Evolutionary conservation across 176 grass and related monocot species (phyloP).

Genomic region (Carex littledalei): DNA sequence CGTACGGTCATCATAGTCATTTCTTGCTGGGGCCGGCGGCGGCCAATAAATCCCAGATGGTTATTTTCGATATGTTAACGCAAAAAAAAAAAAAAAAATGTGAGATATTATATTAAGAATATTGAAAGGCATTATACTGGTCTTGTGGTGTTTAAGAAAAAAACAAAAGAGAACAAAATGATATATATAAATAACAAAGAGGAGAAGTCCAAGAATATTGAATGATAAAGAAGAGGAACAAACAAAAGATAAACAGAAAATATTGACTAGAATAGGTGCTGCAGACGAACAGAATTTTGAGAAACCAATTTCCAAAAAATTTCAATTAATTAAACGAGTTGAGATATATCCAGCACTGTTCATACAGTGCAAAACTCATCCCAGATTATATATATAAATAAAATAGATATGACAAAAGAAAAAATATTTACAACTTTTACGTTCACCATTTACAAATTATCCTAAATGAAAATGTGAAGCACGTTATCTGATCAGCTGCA

Average conservation of each 20-base stretch:
- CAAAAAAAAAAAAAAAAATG: background rate
- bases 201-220: background rate
- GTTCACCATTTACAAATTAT: too few species aligned
- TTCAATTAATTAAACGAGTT: background rate
- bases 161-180: background rate
- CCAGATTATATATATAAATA: too few species aligned
- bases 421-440: too few species aligned
- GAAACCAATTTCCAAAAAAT: background rate
- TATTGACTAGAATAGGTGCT: background rate
- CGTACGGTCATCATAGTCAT: background rate
- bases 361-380: too few species aligned
- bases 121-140: background rate
- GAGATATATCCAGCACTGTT: too few species aligned
- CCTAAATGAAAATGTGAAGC: too few species aligned
- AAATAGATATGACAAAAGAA: too few species aligned
- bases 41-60: constrained; percentile 10
- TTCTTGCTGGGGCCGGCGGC: background rate
- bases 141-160: background rate
- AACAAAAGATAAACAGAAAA: background rate
- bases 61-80: background rate
- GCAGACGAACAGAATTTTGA: background rate
- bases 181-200: background rate
- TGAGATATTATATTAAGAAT: background rate
- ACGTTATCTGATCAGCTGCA: too few species aligned
- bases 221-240: background rate